Base-by-base conservation (phyloP, 208 protist genomes). In the Naegleria gruberi region DNA sequence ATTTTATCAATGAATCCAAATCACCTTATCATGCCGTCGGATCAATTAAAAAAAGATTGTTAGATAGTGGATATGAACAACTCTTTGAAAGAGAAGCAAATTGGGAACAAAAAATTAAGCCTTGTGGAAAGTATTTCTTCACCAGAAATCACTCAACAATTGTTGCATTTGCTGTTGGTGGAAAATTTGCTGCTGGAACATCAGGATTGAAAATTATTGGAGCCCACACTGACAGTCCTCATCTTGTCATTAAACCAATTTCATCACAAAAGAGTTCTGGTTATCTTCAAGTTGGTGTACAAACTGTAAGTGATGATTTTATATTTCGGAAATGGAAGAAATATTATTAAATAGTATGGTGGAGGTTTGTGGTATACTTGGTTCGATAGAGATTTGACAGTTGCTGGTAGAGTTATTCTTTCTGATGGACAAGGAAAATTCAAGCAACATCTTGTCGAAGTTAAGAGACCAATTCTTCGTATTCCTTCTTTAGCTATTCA, bases 191-290 rank as follows among this genome's bases (percentile, higher is more conserved):
- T 30, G 90, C 94, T 8, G 65, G 65, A 77, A 6, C 17, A 1
- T 96, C 94, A 90, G 97, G 97, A 23, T 91, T 98, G 73, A 97
- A 97, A 89, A 97, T 99, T 93, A 93, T 98, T n/a, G 98, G 96
- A 26, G 97, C 97, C 2, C 98, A 99, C 91, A 99, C 98, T 0
- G 98, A 99, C 94, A 98, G 96, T n/a, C 98, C 98, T n/a, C 92
- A 92, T 83, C 90, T 96, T 17, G 93, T 92, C 85, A 86, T 96
- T 10, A 94, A 93, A 90, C 92, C 92, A 87, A 89, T 92, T 82
- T 93, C 92, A 47, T 81, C 89, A 12, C 87, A 90, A 77, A 73
- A 92, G 17, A 87, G 40, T 4, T 8, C 4, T 47, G 90, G 77
- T 15, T 91, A 65, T n/a, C 40, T 74, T 88, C n/a, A 91, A 51